Percentiles rank a stretch among this genome's conserved stretches.
Conservation (phyloP, 208 protist genomes). For the Trypanosoma cruzi region DNA sequence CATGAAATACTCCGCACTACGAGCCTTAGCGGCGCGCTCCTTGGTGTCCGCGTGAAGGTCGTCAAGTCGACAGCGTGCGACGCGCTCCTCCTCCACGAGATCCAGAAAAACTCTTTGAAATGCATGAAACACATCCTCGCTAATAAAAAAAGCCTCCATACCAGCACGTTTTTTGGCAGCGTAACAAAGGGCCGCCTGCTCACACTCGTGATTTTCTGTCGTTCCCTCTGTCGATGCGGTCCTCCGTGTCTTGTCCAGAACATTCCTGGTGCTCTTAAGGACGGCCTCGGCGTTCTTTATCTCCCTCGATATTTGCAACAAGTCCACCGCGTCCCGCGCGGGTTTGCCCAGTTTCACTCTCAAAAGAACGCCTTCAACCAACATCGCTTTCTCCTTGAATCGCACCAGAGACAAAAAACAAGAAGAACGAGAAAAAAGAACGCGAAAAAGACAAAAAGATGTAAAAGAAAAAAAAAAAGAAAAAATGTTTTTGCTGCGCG, state of each 20-base stretch:
- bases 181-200: constrained; percentile 33
- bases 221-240: neutral
- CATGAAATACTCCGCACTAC: constrained; percentile 45
- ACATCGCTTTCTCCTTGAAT: constrained; percentile 1
- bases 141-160: constrained; percentile 12
- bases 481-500: constrained; percentile 7
- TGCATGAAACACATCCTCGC: constrained; percentile 33
- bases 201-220: neutral
- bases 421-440: constrained; percentile 13
- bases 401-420: constrained; percentile 4
- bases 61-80: constrained; percentile 32
- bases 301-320: constrained; percentile 12
- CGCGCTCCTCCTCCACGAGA: constrained; percentile 34
- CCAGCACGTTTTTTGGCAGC: constrained; percentile 13
- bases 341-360: constrained; percentile 24
- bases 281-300: constrained; percentile 25
- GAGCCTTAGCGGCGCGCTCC: constrained; percentile 28
- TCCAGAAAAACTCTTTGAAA: constrained; percentile 16
- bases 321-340: constrained; percentile 6
- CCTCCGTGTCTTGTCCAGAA: constrained; percentile 27
- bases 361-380: constrained; percentile 17
- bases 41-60: constrained; percentile 26
- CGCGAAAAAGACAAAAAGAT: neutral
- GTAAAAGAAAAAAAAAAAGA: constrained; percentile 20
- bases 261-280: constrained; percentile 29